Percentiles rank a stretch among this genome's conserved stretches.
phyloP scores from a whole-genome alignment of 2,329 filamentous ascomycete genomes.

The Colletotrichum kahawae region DNA sequence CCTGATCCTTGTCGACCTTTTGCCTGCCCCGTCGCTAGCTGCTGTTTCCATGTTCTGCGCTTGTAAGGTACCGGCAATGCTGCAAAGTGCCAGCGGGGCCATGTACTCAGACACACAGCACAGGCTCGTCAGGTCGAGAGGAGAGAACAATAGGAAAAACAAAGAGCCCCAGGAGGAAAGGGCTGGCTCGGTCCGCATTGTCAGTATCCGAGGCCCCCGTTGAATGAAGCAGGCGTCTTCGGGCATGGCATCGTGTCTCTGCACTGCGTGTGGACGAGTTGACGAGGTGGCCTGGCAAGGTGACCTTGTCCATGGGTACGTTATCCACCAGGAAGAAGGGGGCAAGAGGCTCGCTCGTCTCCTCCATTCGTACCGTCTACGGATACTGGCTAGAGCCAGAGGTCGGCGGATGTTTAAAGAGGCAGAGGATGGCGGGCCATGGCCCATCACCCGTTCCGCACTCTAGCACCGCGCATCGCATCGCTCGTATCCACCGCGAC shows the following conservation, averaged over 20 bases:
- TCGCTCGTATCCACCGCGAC: slow-evolving; percentile 4
- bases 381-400: background rate
- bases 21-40: background rate
- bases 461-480: slow-evolving; percentile 4
- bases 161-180: background rate
- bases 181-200: background rate
- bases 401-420: background rate
- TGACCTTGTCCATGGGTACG: background rate
- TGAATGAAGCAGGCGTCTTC: background rate
- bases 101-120: background rate
- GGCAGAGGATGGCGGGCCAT: background rate
- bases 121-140: background rate
- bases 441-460: background rate
- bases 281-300: background rate
- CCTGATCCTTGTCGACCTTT: background rate
- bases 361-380: background rate
- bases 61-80: background rate
- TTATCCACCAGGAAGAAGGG: background rate
- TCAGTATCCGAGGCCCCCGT: background rate
- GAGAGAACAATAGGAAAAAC: background rate
- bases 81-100: background rate
- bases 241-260: background rate
- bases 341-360: background rate
- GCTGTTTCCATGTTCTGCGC: background rate
- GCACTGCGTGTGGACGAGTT: background rate